Percentiles rank a stretch among this genome's conserved stretches.
Conservation (phyloP, 306 rosid genomes). For the Chamaecrista fasciculata region DNA sequence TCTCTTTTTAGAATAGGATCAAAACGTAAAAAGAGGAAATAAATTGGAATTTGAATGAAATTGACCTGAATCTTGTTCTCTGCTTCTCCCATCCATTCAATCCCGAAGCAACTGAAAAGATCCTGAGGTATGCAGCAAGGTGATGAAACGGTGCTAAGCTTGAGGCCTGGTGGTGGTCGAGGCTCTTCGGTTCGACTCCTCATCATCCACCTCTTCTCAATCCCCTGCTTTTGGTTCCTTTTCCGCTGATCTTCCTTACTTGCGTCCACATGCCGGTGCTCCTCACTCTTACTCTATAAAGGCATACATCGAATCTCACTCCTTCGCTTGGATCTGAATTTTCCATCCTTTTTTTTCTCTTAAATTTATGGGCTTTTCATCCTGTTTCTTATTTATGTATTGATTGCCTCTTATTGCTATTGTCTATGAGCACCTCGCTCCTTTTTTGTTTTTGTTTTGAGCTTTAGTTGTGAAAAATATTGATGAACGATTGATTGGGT, state of each 20-base stretch:
- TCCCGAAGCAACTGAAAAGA: constrained; percentile 39
- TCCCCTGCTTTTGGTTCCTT: constrained; percentile 48
- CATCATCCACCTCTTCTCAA: constrained; percentile 36
- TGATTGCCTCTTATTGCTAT: not conserved
- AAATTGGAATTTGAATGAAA: too few species aligned
- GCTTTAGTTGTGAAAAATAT: not conserved
- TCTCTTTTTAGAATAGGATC: too few species aligned
- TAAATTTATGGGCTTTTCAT: not conserved
- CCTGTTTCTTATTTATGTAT: not conserved
- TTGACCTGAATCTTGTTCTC: constrained; percentile 41
- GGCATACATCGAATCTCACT: constrained; percentile 32
- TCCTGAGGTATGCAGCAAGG: constrained; percentile 84
- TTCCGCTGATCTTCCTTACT: constrained; percentile 55
- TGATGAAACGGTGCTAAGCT: constrained; percentile 66
- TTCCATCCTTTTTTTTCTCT: constrained; percentile 11
- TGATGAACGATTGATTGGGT: not conserved
- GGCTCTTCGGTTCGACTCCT: constrained; percentile 61
- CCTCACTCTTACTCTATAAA: constrained; percentile 41
- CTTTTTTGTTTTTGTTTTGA: not conserved
- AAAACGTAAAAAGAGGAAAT: too few species aligned
- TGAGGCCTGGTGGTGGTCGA: constrained; percentile 99
- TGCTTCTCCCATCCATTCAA: not conserved
- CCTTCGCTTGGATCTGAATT: not conserved
- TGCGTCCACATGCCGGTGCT: constrained; percentile 57
- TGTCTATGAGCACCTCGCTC: not conserved